These are phyloP conservation scores for Naganishia friedmannii DNA, from an alignment of 768 basidiomycete genomes.

Conservation along the genomic window DNA sequence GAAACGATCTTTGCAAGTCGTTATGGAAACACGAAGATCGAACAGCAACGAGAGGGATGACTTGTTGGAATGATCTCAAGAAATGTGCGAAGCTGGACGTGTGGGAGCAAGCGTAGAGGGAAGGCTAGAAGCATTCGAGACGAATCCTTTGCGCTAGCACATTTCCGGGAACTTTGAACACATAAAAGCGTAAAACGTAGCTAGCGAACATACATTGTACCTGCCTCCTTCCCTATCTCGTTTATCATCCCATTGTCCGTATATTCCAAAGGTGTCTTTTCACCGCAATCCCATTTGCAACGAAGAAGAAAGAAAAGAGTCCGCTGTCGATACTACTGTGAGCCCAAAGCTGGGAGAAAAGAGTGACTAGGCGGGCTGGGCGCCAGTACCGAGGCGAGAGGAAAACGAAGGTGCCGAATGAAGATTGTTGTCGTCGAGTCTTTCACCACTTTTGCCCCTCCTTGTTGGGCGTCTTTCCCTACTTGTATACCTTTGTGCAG, in stretches of 20 bases:
- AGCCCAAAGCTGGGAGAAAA: neutral
- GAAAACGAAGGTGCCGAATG: neutral
- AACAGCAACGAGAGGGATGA: neutral
- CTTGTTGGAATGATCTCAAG: neutral
- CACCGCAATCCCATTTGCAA: neutral
- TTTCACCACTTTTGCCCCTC: conserved; percentile 12
- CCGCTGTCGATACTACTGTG: neutral
- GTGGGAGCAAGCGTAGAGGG: neutral
- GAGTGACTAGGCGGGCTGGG: neutral
- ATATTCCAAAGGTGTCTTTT: neutral
- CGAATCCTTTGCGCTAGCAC: neutral
- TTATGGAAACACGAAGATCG: too few species aligned
- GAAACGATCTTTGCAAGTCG: too few species aligned
- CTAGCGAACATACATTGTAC: conserved; percentile 12
- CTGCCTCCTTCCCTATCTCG: neutral
- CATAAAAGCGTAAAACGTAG: neutral
- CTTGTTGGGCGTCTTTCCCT: neutral
- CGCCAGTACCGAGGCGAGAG: neutral
- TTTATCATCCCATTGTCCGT: neutral
- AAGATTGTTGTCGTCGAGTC: neutral
- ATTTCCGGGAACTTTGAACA: conserved; percentile 5
- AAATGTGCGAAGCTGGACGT: neutral
- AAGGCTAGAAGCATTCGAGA: neutral
- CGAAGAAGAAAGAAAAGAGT: neutral
- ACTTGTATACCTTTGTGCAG: conserved; percentile 11